Evolutionary conservation across 306 rosid species (phyloP).

Genomic region (Castanea sativa): DNA sequence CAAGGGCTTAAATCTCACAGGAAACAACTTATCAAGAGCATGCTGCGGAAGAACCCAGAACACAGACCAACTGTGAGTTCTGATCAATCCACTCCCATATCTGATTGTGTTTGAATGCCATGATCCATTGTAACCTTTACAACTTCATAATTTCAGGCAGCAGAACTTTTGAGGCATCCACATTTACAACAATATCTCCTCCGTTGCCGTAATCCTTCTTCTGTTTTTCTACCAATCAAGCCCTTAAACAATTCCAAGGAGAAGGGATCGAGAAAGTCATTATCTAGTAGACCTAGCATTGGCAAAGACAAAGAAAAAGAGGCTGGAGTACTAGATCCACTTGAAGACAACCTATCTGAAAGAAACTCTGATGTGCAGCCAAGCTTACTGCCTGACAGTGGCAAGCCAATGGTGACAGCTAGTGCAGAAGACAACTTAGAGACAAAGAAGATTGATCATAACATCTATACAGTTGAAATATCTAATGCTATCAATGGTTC

Average conservation of each 20-base stretch:
- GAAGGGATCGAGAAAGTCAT: slow-evolving; percentile 42
- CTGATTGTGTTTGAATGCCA: slow-evolving; percentile 4
- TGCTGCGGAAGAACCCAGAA: slow-evolving; percentile 96
- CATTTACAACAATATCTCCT: slow-evolving; percentile 81
- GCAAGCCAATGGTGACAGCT: slow-evolving; percentile 35
- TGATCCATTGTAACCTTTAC: slow-evolving; percentile 28
- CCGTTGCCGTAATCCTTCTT: slow-evolving; percentile 67
- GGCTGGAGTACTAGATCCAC: slow-evolving; percentile 26
- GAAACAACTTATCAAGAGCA: slow-evolving; percentile 92
- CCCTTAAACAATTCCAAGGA: slow-evolving; percentile 59
- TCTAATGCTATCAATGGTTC: slow-evolving; percentile 53
- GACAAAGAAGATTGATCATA: slow-evolving; percentile 75
- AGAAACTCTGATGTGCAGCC: slow-evolving; percentile 33
- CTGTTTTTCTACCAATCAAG: slow-evolving; percentile 67
- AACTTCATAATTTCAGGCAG: slow-evolving; percentile 58
- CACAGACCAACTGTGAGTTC: slow-evolving; percentile 92
- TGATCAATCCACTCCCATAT: slow-evolving; percentile 13
- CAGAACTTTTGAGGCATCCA: slow-evolving; percentile 78
- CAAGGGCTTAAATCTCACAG: slow-evolving; percentile 40
- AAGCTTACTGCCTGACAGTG: slow-evolving; percentile 27
- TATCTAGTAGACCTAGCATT: slow-evolving; percentile 31
- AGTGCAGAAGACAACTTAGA: slow-evolving; percentile 65
- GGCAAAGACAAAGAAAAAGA: slow-evolving; percentile 50
- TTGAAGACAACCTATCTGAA: slow-evolving; percentile 46
- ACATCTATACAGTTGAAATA: slow-evolving; percentile 46